Base-by-base conservation (phyloP, 2,329 filamentous ascomycete genomes). In the Botrytis medusae region DNA sequence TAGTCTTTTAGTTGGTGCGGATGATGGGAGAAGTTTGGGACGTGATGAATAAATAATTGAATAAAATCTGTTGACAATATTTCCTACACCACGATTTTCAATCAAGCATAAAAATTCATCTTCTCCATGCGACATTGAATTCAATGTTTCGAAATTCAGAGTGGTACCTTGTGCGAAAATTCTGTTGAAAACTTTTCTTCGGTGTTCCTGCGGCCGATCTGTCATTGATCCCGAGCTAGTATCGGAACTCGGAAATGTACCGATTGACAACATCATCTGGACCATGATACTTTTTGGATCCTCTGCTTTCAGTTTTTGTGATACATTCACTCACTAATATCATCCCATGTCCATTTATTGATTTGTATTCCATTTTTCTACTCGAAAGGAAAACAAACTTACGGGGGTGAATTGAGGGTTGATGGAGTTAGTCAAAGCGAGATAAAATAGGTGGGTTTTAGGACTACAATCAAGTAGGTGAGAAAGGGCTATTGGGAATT, bases 81-180 rank as follows among this genome's bases (percentile, higher is more conserved):
- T n/a, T 25, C 16, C 16, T 59, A 32, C 5, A 60, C 0, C 0
- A 22, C 8, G 12, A 0, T 8, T 61, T 3, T n/a, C 5, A 40
- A 16, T 40, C 0, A 40, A n/a, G 22, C 9, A 25, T 61, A 10
- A 2, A 61, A 22, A n/a, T 9, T 61, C 2, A 14, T 22, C 1
- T 40, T n/a, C 8, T 1, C 1, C 16, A 16, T 3, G 2, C 20
- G 6, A n/a, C 5, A 25, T 0, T 16, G 34, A n/a, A 14, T 40
- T n/a, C 1, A 40, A 18, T 40, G 2, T 40, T 16, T 25, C 34
- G 1, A 1, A 37, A 37, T 37, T 37, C 37, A 37, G 37, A 37
- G 37, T 37, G 25, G 32, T 7, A 37, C 6, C 20, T 6, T 14
- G 2, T 16, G 2, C 1, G 4, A 32, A 37, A 61, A 25, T 25